Percentiles rank a stretch among this genome's conserved stretches.
These are phyloP conservation scores for Closterium sp. DNA, from an alignment of 139 green algal genomes.

Conservation along the genomic window DNA sequence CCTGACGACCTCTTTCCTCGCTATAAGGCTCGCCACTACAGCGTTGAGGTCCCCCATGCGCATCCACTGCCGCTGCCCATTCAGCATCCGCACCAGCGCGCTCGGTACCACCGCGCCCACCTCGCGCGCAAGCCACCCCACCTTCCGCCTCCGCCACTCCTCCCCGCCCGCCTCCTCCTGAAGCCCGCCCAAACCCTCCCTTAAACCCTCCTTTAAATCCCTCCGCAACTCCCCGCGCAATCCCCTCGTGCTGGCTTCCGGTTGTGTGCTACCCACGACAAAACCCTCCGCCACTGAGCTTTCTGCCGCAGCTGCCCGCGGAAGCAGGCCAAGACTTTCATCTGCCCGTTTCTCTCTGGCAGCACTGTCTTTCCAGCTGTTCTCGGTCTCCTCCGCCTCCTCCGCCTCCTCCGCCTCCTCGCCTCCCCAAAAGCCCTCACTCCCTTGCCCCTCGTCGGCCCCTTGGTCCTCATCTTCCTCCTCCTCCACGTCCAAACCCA, in stretches of 20 bases:
- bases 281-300: no score
- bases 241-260: not conserved
- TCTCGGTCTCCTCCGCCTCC: not conserved
- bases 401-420: not conserved
- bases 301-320: not conserved
- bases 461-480: no score
- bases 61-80: constrained; percentile 19
- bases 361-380: no score
- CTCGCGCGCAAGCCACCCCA: constrained; percentile 17
- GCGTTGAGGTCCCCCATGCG: not conserved
- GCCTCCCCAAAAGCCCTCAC: not conserved
- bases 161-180: constrained; percentile 9
- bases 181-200: not conserved
- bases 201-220: not conserved
- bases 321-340: no score
- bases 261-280: no score
- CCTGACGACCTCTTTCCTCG: not conserved
- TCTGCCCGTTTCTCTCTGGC: no score
- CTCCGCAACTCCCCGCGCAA: not conserved
- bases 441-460: no score
- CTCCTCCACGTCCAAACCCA: no score
- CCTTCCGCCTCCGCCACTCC: constrained; percentile 8
- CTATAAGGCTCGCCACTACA: not conserved
- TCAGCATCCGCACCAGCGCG: constrained; percentile 14
- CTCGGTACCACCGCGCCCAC: not conserved